phyloP scores from a whole-genome alignment of 495 filamentous ascomycete species.

The Saxispiralis lemnorum region DNA sequence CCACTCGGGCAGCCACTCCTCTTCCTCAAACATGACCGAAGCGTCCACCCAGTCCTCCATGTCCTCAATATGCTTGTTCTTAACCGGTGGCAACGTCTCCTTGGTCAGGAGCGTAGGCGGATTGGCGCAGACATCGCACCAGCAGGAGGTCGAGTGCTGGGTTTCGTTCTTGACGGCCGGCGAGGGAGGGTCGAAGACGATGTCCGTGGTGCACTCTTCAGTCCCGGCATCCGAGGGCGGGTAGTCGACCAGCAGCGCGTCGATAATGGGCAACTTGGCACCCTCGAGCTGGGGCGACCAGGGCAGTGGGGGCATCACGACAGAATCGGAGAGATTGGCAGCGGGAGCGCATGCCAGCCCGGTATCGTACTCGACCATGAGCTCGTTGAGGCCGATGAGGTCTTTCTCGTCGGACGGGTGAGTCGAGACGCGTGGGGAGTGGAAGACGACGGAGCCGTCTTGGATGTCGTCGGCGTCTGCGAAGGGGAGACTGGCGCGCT shows the following conservation, averaged over 20 bases:
- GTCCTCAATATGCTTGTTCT: background rate
- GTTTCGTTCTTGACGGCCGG: background rate
- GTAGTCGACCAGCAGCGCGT: constrained; percentile 2
- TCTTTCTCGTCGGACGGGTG: background rate
- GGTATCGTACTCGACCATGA: constrained; percentile 7
- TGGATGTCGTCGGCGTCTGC: constrained; percentile 4
- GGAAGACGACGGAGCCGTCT: constrained; percentile 1
- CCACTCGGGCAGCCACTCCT: background rate
- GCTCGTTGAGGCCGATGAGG: constrained; percentile 7
- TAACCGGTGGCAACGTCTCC: too few species aligned
- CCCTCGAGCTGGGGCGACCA: background rate
- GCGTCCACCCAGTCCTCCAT: background rate
- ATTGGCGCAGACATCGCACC: constrained; percentile 12
- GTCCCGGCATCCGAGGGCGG: constrained; percentile 1
- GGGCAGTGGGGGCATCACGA: background rate
- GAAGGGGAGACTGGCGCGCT: constrained; percentile 1
- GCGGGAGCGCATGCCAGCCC: background rate
- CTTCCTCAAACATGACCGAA: background rate
- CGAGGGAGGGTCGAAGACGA: constrained; percentile 5
- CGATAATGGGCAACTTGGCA: background rate
- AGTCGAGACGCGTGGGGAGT: background rate
- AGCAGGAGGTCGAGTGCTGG: constrained; percentile 12
- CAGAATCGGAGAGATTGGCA: background rate
- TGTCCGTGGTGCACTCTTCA: constrained; percentile 3
- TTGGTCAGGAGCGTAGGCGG: background rate